Conservation (phyloP, 2,329 filamentous ascomycete species). For the Sclerotiophoma versabilis region DNA sequence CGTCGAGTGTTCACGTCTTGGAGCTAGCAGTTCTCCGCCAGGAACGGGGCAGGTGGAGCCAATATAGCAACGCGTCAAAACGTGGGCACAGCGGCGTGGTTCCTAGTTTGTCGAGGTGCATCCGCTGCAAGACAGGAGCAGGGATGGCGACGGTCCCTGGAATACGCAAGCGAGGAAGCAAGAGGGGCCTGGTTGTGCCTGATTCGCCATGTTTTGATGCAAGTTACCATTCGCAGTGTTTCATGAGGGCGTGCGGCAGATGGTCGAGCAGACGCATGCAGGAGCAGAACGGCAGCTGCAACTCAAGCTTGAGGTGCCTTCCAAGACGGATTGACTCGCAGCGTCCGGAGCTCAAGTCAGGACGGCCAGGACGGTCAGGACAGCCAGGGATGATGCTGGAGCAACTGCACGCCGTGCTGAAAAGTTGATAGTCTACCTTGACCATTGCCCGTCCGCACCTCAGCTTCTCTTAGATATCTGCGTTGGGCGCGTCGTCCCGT, state of each 20-base stretch:
- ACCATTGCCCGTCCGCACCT: neutral
- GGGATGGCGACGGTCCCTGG: constrained; percentile 8
- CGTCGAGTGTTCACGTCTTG: constrained; percentile 7
- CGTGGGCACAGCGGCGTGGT: neutral
- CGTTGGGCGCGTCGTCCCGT: neutral
- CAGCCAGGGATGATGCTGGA: constrained; percentile 1
- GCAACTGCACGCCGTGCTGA: constrained; percentile 12
- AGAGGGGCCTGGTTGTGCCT: constrained; percentile 3
- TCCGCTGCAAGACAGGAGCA: constrained; percentile 1
- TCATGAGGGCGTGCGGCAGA: constrained; percentile 16
- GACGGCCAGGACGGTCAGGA: neutral
- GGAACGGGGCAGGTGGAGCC: constrained; percentile 13
- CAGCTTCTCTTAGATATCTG: neutral
- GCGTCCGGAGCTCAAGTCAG: neutral
- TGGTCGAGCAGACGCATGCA: constrained; percentile 11
- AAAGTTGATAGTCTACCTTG: constrained; percentile 3
- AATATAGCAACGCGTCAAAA: constrained; percentile 5
- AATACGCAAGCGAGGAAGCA: constrained; percentile 4
- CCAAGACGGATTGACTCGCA: constrained; percentile 3
- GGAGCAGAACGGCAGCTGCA: constrained; percentile 3
- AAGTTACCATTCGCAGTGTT: constrained; percentile 2
- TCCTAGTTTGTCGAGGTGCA: constrained; percentile 7
- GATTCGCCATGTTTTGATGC: neutral
- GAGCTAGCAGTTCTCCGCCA: constrained; percentile 9
- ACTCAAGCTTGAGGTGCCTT: constrained; percentile 5